A percentile compares a stretch with the other conserved stretches of the same genome.
These are phyloP conservation scores for Pichia sp. DNA, from an alignment of 1,139 yeast genomes.

Conservation along the genomic window DNA sequence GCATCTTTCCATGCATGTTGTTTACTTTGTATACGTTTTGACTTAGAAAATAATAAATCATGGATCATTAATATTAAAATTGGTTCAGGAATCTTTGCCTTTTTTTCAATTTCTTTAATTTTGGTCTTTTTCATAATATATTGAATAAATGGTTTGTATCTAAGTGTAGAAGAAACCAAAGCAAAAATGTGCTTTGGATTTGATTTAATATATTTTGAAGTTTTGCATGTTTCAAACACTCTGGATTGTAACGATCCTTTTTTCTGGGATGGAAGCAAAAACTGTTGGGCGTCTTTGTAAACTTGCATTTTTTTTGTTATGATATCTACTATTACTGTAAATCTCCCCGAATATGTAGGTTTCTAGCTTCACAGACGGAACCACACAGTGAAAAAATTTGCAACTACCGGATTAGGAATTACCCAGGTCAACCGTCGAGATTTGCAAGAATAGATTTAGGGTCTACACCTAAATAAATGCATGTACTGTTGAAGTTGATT, in stretches of 20 bases:
- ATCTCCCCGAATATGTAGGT: too few relatives aligned
- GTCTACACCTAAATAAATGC: too few relatives aligned
- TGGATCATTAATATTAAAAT: conserved; percentile 65
- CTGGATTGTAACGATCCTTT: conserved; percentile 61
- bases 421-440: neutral
- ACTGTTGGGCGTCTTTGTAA: conserved; percentile 57
- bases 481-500: too few relatives aligned
- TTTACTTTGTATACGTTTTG: conserved; percentile 84
- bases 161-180: conserved; percentile 68
- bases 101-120: conserved; percentile 46
- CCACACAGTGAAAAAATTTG: neutral
- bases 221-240: conserved; percentile 52
- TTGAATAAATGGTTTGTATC: conserved; percentile 56
- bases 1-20: conserved; percentile 84
- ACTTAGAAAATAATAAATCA: conserved; percentile 68
- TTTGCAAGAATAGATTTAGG: neutral
- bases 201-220: conserved; percentile 39
- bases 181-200: conserved; percentile 85
- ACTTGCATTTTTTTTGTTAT: too few relatives aligned
- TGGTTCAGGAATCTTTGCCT: conserved; percentile 38
- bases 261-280: conserved; percentile 34
- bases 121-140: conserved; percentile 61
- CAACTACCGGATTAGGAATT: neutral
- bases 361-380: neutral
- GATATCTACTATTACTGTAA: too few relatives aligned